Base-by-base conservation (phyloP, 2,329 filamentous ascomycete species). In the Verticillium nubilum region DNA sequence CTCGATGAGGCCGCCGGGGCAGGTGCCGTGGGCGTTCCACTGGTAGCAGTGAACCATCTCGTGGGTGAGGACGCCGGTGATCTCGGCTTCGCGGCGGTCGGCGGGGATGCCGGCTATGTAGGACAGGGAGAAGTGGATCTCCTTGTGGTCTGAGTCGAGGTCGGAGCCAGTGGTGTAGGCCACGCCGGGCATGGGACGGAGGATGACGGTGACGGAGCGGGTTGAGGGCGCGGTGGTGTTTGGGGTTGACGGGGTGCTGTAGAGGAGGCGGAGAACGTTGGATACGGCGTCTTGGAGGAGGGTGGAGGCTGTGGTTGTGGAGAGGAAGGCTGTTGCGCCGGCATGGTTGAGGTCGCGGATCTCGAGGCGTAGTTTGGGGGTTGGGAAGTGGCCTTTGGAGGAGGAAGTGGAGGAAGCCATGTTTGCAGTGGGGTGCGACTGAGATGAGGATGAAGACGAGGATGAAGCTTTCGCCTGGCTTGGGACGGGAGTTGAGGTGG, bases 31-130 rank as follows among this genome's bases (percentile, higher is more conserved):
- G 2, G 80, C 89, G 66, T 91, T 88, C 74, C 91, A 89, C 73
- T 98, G 94, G 76, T 90, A 96, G 75, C 92, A 97, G 76, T 98
- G 95, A 15, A 98, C 94, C 62, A 97, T 87, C 75, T 98, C 94
- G 71, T 98, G 94, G 1, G 90, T 89, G 23, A 98, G 73, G 0
- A 98, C 92, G 47, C 95, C 95, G 19, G 84, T 76, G 61, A 97
- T 86, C 76, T 98, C 92, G 42, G 80, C 67, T 26, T 70, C 63
- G 13, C 76, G 74, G 55, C 81, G 80, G 12, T 74, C 66, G 0
- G 72, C 55, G 0, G 80, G 67, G 63, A 85, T 77, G 53, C 70
- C 66, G 52, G 76, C 68, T 65, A 97, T 86, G 77, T 97, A 97
- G 54, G 81, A 76, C 1, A 94, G 84, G 17, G 86, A 92, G 73